Evolutionary conservation across 2,329 filamentous ascomycete species (phyloP), one percentile per base, ranked within the genome.

Genomic region (Sclerotinia sclerotiorum): DNA sequence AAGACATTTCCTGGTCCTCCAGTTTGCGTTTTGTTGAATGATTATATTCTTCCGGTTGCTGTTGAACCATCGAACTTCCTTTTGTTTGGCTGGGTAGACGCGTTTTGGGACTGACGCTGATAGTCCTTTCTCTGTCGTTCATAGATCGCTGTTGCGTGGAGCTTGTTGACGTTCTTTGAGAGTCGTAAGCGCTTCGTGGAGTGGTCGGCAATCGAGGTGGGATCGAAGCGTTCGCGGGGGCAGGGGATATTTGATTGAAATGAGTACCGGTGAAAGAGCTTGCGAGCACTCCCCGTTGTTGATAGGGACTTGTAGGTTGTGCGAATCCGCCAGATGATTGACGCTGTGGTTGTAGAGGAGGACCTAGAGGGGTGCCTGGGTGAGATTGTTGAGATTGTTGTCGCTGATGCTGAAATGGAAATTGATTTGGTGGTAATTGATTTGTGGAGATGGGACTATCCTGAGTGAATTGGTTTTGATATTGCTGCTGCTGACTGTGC

Each of bases 41-140:
- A 10, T 72, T 70, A 8, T 65, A 70, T 65, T 72, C 74, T 65
- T 75, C 72, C 8, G 67, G 71, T 69, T 72, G 67, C 32, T 54
- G 51, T 21, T 57, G 69, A 62, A 54, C 19, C 27, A 69, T 63
- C 13, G 70, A 68, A 42, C 73, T 62, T 51, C 56, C 69, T 67
- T 70, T 67, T 17, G 75, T 69, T 68, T 72, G 72, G 65, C 77
- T 76, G 8, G 78, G 74, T 21, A 89, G 81, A 71, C 85, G 83
- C 48, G 91, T 93, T 80, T 92, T 93, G 42, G 92, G 92, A 77
- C 91, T 94, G 63, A 94, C 87, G 75, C 90, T 94, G 65, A 90
- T 78, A 77, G 89, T 92, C 62, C 85, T 82, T 70, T 91, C 90
- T 74, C 90, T 85, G 67, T 92, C 89, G 71, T 84, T 84, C 61